Conservation (phyloP, 1,284 basidiomycete species). For the Ceratobasidium sp. region DNA sequence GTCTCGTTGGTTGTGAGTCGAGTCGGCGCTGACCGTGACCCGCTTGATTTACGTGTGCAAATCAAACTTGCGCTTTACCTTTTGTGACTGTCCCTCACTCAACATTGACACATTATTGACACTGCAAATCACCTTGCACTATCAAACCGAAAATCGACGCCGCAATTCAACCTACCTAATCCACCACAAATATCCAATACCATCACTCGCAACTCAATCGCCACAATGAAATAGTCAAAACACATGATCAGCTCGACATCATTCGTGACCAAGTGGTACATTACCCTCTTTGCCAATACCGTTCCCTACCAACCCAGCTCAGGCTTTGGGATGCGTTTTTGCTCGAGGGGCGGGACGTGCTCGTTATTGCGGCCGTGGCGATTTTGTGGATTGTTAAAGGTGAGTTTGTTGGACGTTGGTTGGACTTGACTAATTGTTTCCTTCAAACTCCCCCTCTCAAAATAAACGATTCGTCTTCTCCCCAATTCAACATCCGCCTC, state of each 20-base stretch:
- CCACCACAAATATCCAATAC: no score
- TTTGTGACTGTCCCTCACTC: no score
- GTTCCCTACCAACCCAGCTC: conserved; percentile 96
- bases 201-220: no score
- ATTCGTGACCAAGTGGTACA: conserved; percentile 99
- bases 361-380: conserved; percentile 82
- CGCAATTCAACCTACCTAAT: no score
- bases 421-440: neutral
- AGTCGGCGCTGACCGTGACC: no score
- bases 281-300: conserved; percentile 93
- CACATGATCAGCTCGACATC: conserved; percentile 91
- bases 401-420: conserved; percentile 49
- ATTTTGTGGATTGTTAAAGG: conserved; percentile 90
- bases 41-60: no score
- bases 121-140: no score
- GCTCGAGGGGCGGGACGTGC: conserved; percentile 87
- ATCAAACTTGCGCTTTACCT: no score
- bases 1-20: no score
- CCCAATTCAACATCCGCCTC: conserved; percentile 39
- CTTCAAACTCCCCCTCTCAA: conserved; percentile 14
- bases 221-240: no score
- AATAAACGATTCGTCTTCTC: neutral
- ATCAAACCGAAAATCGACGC: no score
- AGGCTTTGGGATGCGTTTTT: conserved; percentile 95
- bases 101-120: no score